Percentiles rank a stretch among this genome's conserved stretches.
phyloP scores from a whole-genome alignment of 257 asterid species.

The Gentiana macrophylla region DNA sequence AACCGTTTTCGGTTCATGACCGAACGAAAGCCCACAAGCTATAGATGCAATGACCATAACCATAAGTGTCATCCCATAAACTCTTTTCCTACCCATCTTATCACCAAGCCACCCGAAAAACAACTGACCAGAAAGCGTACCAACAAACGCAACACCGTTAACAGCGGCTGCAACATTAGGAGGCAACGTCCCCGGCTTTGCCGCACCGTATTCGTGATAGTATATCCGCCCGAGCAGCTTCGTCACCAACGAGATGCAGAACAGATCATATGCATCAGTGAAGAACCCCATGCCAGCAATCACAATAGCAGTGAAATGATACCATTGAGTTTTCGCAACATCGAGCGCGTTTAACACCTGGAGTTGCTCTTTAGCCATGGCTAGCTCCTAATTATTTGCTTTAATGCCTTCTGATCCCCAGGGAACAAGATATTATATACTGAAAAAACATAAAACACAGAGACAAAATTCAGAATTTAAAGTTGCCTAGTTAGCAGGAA shows the following conservation, averaged over 20 bases:
- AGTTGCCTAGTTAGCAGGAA: too few relatives aligned
- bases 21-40: slow-evolving; percentile 52
- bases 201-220: slow-evolving; percentile 21
- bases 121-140: slow-evolving; percentile 51
- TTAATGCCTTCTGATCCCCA: too few relatives aligned
- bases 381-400: too few relatives aligned
- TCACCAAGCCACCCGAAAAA: slow-evolving; percentile 80
- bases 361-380: slow-evolving; percentile 30
- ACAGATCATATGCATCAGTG: slow-evolving; percentile 60
- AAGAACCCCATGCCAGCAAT: slow-evolving; percentile 68
- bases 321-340: slow-evolving; percentile 48
- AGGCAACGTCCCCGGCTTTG: slow-evolving; percentile 36
- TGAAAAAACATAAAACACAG: too few relatives aligned
- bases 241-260: slow-evolving; percentile 36
- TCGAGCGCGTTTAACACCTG: slow-evolving; percentile 57
- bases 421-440: too few relatives aligned
- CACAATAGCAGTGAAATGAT: slow-evolving; percentile 54
- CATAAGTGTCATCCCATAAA: slow-evolving; percentile 50
- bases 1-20: slow-evolving; percentile 30
- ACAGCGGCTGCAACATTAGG: slow-evolving; percentile 37
- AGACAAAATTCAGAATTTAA: too few relatives aligned
- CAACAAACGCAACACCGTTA: slow-evolving; percentile 58
- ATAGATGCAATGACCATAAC: slow-evolving; percentile 48
- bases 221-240: slow-evolving; percentile 45
- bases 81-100: slow-evolving; percentile 56